These are phyloP conservation scores for Tulasnella sp. DNA, from an alignment of 768 basidiomycete genomes.

Conservation along the genomic window DNA sequence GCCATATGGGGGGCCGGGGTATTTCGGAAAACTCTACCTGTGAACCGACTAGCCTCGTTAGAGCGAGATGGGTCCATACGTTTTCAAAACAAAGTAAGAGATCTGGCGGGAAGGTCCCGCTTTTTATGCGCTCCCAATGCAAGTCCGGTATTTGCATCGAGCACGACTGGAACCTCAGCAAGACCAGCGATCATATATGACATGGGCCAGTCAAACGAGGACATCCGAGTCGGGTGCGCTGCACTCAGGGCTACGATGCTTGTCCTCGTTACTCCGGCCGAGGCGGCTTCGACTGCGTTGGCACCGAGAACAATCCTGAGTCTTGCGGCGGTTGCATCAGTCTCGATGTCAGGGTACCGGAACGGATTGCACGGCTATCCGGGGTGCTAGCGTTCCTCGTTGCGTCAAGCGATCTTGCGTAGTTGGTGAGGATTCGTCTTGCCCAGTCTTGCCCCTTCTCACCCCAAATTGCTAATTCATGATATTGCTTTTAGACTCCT, in stretches of 20 bases:
- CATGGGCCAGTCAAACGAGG: too few species aligned
- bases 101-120: too few species aligned
- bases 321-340: slow-evolving; percentile 22
- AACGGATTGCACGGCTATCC: slow-evolving; percentile 47
- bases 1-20: too few species aligned
- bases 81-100: too few species aligned
- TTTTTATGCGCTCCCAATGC: too few species aligned
- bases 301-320: slow-evolving; percentile 17
- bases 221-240: neutral
- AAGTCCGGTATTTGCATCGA: too few species aligned
- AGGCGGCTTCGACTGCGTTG: slow-evolving; percentile 26
- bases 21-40: too few species aligned
- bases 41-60: too few species aligned
- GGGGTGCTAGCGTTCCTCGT: slow-evolving; percentile 42
- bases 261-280: slow-evolving; percentile 17
- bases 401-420: slow-evolving; percentile 41
- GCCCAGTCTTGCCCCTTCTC: neutral
- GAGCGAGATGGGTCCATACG: too few species aligned
- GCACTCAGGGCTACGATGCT: neutral
- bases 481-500: neutral
- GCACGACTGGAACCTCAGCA: too few species aligned
- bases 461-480: neutral
- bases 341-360: slow-evolving; percentile 34
- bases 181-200: too few species aligned
- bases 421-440: neutral